Base-by-base conservation (phyloP, 441 rosid genomes). In the Euphorbia schlechtendalii region DNA sequence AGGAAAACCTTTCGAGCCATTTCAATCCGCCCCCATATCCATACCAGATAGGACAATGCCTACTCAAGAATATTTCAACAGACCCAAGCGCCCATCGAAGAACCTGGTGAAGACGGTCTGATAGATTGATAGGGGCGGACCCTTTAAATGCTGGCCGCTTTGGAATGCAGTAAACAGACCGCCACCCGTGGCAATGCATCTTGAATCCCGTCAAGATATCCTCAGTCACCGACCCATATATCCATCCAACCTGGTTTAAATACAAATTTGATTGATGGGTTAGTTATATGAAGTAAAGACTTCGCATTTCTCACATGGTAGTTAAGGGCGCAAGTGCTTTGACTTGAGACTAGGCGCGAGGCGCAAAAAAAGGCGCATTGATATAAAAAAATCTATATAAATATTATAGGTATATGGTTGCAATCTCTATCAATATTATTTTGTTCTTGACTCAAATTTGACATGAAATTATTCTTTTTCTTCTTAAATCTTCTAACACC, bases 111-210 rank as follows among this genome's bases (percentile, higher is more conserved):
- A 95, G 87, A 74, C 97, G 98, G 75, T 95, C 99, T 22, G 99
- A 88, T 40, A 92, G 96, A 70, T 95, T 95, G 43, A 92, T 92
- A 0, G 99, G 99, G 66, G 98, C 99, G 43, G 99, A 95, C 43
- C 99, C 98, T 78, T 95, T 95, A 65, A 95, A 95, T 38, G 97
- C 99, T 0, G 99, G 73, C 61, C 84, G 69, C 77, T 81, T 81
- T 0, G 99, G 99, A 52, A 88, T 82, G 80, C 99, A 95, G 59
- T 92, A 95, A 49, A 92, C 96, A 13, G 99, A 92, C 59, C 98
- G 81, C 99, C 99, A 95, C 20, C 99, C 99, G 69, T 88, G 98
- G 72, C 97, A 89, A 62, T 95, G 99, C 98, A 95, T 95, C 84
- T 92, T 95, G 84, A 95, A 95, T 6, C 99, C 99, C 2, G 99